Percentiles rank a stretch among this genome's conserved stretches.
Evolutionary conservation across 2,329 filamentous ascomycete species (phyloP).

Genomic region (Xylariaceae sp.): DNA sequence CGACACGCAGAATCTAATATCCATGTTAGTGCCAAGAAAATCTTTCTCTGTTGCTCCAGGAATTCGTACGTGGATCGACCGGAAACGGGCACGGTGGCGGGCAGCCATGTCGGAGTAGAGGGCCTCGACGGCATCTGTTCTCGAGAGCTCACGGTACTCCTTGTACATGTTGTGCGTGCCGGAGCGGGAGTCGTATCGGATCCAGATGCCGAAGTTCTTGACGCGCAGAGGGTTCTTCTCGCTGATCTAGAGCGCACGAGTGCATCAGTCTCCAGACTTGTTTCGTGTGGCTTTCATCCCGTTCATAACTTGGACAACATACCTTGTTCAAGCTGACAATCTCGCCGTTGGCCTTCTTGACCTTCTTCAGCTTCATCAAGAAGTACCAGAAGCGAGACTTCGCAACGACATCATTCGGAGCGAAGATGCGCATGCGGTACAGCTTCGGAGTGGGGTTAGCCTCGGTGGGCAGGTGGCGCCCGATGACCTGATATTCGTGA

Average conservation of each 20-base stretch:
- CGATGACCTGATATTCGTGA: conserved; percentile 99
- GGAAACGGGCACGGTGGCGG: conserved; percentile 95
- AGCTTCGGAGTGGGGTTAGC: conserved; percentile 95
- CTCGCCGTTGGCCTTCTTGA: conserved; percentile 99
- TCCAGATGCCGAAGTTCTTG: conserved; percentile 99
- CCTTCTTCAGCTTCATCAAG: conserved; percentile 97
- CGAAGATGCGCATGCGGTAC: conserved; percentile 99
- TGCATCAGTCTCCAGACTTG: conserved; percentile 12
- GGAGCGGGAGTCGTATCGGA: conserved; percentile 99
- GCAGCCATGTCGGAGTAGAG: conserved; percentile 99
- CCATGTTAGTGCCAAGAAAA: conserved; percentile 29
- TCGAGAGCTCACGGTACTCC: conserved; percentile 99
- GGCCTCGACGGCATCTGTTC: conserved; percentile 90
- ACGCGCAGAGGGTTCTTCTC: conserved; percentile 99
- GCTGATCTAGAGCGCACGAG: conserved; percentile 62
- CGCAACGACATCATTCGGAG: conserved; percentile 93
- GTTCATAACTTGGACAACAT: conserved; percentile 43
- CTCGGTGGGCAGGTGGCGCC: conserved; percentile 97
- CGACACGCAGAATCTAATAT: conserved; percentile 87
- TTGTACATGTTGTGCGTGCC: conserved; percentile 99
- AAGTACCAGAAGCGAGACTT: conserved; percentile 99
- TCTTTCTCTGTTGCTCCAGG: background rate
- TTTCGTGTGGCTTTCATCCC: background rate
- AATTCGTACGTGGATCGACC: conserved; percentile 87
- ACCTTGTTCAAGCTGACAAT: conserved; percentile 96